A percentile compares a stretch with the other conserved stretches of the same genome.
These are phyloP conservation scores for Epichloe aotearoae DNA, from an alignment of 2,329 filamentous ascomycete species.

Conservation along the genomic window DNA sequence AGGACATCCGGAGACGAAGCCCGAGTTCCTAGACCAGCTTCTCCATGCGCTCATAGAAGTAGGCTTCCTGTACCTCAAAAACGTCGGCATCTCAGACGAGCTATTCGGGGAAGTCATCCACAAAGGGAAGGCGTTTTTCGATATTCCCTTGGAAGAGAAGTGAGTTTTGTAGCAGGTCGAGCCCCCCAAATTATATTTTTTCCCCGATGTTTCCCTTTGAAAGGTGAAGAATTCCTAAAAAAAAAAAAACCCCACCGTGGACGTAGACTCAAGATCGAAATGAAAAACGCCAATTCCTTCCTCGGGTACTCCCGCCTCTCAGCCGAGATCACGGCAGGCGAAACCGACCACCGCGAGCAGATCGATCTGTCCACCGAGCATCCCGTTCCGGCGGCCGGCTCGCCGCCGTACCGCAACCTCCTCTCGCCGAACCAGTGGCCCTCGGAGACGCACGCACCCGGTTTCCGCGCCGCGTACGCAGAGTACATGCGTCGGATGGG, in stretches of 20 bases:
- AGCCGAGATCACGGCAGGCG: constrained; percentile 59
- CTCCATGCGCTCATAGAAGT: constrained; percentile 69
- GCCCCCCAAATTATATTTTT: no score
- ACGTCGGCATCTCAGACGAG: constrained; percentile 56
- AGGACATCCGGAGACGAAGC: constrained; percentile 50
- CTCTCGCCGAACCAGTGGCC: constrained; percentile 76
- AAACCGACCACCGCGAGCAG: constrained; percentile 71
- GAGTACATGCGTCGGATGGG: constrained; percentile 71
- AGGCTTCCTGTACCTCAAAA: constrained; percentile 78
- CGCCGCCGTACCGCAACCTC: constrained; percentile 62
- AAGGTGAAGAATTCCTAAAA: neutral
- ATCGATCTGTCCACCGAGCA: constrained; percentile 78
- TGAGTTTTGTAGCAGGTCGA: constrained; percentile 14
- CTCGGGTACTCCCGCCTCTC: constrained; percentile 55
- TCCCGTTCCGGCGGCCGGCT: constrained; percentile 43
- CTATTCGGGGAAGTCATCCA: constrained; percentile 51
- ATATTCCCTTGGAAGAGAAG: constrained; percentile 65
- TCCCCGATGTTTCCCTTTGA: no score
- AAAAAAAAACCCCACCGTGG: no score
- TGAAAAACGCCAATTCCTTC: constrained; percentile 62
- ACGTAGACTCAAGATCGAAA: constrained; percentile 54
- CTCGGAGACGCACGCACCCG: constrained; percentile 43
- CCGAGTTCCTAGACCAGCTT: constrained; percentile 56
- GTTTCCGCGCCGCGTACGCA: constrained; percentile 54
- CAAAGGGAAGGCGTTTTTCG: constrained; percentile 63